Evolutionary conservation across 2,329 filamentous ascomycete species (phyloP).

Genomic region (Eutypella sp.): DNA sequence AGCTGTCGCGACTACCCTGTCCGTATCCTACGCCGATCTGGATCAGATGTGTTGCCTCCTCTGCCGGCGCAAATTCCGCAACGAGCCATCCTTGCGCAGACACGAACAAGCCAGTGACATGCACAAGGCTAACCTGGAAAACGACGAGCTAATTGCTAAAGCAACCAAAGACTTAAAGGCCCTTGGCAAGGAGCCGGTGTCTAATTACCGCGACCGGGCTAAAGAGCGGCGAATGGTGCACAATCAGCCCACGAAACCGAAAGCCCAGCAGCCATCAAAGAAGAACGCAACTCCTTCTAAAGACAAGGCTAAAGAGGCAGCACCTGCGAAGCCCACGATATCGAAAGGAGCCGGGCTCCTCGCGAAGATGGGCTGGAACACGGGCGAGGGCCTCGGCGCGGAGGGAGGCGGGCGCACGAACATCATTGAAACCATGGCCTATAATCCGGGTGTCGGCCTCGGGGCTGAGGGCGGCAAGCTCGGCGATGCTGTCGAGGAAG

Average conservation of each 20-base stretch:
- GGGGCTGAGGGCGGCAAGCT: constrained; percentile 65
- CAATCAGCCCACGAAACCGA: constrained; percentile 54
- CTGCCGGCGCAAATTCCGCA: constrained; percentile 37
- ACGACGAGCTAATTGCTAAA: constrained; percentile 23
- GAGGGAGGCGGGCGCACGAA: constrained; percentile 58
- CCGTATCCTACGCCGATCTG: constrained; percentile 56
- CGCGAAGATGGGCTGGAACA: constrained; percentile 68
- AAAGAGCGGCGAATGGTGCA: constrained; percentile 60
- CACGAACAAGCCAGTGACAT: constrained; percentile 41
- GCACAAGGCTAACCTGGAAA: constrained; percentile 32
- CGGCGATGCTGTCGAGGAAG: constrained; percentile 62
- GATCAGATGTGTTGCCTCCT: constrained; percentile 38
- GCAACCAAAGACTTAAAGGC: constrained; percentile 26
- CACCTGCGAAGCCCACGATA: constrained; percentile 30
- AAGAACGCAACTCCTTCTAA: constrained; percentile 24
- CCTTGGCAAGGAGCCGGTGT: constrained; percentile 28
- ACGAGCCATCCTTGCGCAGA: constrained; percentile 33
- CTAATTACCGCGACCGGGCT: constrained; percentile 60
- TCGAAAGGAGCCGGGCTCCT: constrained; percentile 64
- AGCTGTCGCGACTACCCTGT: constrained; percentile 28
- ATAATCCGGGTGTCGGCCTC: constrained; percentile 63
- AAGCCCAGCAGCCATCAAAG: constrained; percentile 24
- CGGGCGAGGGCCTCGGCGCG: constrained; percentile 60
- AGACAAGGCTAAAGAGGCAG: constrained; percentile 32
- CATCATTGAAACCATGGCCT: constrained; percentile 59